A percentile compares a stretch with the other conserved stretches of the same genome.
Evolutionary conservation across 2,329 filamentous ascomycete genomes (phyloP).

Genomic region (Neurospora sp.): DNA sequence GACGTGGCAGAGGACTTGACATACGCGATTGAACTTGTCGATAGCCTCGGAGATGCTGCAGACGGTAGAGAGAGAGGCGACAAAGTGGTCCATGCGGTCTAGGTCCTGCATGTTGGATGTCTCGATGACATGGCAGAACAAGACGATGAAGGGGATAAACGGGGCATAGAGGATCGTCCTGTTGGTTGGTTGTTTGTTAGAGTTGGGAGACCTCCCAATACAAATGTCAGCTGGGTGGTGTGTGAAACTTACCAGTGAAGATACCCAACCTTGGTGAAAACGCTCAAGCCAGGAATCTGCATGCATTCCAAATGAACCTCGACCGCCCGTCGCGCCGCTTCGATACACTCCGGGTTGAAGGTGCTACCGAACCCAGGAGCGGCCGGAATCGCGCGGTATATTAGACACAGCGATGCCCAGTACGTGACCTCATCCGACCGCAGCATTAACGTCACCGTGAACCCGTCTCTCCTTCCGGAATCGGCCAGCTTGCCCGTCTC

Average conservation of each 20-base stretch:
- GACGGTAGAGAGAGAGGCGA: constrained; percentile 42
- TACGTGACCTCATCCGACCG: constrained; percentile 38
- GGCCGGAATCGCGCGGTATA: constrained; percentile 43
- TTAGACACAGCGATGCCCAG: constrained; percentile 38
- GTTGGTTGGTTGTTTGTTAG: not conserved
- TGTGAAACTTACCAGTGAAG: constrained; percentile 37
- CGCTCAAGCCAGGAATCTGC: constrained; percentile 29
- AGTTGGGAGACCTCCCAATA: not conserved
- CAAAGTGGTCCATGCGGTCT: constrained; percentile 44
- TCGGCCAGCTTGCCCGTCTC: constrained; percentile 6
- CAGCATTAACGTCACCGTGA: constrained; percentile 32
- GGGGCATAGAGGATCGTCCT: constrained; percentile 48
- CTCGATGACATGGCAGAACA: constrained; percentile 50
- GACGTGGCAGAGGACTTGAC: constrained; percentile 51
- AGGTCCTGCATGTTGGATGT: constrained; percentile 44
- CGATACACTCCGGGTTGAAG: constrained; percentile 40
- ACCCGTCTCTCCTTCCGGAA: constrained; percentile 8
- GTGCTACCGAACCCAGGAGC: constrained; percentile 30
- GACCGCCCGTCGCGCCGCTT: constrained; percentile 40
- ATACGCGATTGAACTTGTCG: constrained; percentile 52
- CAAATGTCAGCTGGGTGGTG: not conserved
- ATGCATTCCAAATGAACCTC: constrained; percentile 35
- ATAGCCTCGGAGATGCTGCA: constrained; percentile 47
- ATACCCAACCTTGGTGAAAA: constrained; percentile 35
- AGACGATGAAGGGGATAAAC: constrained; percentile 49